These are phyloP conservation scores for Madurella fahalii DNA, from an alignment of 2,329 filamentous ascomycete genomes.

Conservation along the genomic window DNA sequence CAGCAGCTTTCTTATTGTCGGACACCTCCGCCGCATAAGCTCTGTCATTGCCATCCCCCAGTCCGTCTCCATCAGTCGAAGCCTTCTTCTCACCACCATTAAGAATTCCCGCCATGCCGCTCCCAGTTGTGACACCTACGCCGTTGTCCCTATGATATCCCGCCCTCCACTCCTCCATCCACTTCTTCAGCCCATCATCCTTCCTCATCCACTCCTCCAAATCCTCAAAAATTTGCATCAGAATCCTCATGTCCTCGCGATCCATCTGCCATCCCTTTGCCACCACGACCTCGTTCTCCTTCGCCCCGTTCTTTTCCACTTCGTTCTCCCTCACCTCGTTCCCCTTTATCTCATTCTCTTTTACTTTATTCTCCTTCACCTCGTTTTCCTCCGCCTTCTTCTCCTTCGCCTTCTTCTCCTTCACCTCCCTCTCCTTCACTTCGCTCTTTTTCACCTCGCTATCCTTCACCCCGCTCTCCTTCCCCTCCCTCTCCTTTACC, in stretches of 20 bases:
- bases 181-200: slow-evolving; percentile 4
- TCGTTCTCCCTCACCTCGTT: neutral
- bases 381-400: too few species aligned
- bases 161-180: slow-evolving; percentile 4
- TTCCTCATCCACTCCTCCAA: neutral
- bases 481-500: neutral
- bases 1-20: neutral
- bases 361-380: too few species aligned
- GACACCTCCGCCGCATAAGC: neutral
- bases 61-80: neutral
- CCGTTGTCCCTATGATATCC: neutral
- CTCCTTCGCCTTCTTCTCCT: neutral
- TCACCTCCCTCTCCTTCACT: neutral
- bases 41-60: neutral
- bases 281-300: neutral
- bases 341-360: neutral
- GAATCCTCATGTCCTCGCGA: neutral
- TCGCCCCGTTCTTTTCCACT: neutral
- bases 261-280: neutral
- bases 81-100: neutral
- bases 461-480: neutral
- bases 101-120: neutral
- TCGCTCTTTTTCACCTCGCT: neutral
- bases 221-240: neutral
- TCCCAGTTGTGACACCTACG: too few species aligned